Base-by-base conservation (phyloP, 1,284 basidiomycete genomes). In the Puccinia brachypodii region DNA sequence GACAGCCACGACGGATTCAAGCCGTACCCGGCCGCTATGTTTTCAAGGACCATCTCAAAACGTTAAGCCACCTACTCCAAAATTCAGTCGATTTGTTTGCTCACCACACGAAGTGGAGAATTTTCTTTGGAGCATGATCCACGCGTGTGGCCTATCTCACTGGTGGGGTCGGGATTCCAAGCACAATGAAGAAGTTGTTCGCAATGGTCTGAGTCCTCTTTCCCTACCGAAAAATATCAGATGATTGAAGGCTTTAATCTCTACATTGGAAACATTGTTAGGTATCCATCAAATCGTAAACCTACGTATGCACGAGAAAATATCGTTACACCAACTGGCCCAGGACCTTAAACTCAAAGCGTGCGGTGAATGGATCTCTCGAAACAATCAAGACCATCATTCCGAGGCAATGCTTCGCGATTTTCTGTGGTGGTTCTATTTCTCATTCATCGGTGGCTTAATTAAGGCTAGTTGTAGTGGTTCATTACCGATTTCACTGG, bases 361-460 rank as follows among this genome's bases (percentile, higher is more conserved):
- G 47, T 93, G 94, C 84, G 89, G 91, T n/a, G 98, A 96, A 95
- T 88, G 94, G 62, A 90, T 90, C 0, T 85, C 88, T 0, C 88
- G 89, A 3, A 47, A 69, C 13, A 66, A 84, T 8, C 87, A 86
- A 2, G 84, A 85, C 14, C 83, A 82, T 22, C 85, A 79, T 77
- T 40, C 69, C 83, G 2, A 50, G 62, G 90, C 93, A 85, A 87
- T 98, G 14, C 86, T 95, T 0, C 90, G 93, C 84, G 94, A 96
- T 80, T 93, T 96, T 84, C 83, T 98, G 8, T 93, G 91, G 85
- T 99, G 96, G 96, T 92, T 96, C 83, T 94, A 98, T 83, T 93
- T 96, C 84, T 91, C 91, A 0, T 93, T 96, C 85, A 85, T 99
- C 7, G 88, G 94, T 2, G 91, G 92, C 0, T 88, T 99, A 3